Evolutionary conservation across 306 rosid species (phyloP), one percentile per base, ranked within the genome.

Genomic region (Luffa aegyptiaca): DNA sequence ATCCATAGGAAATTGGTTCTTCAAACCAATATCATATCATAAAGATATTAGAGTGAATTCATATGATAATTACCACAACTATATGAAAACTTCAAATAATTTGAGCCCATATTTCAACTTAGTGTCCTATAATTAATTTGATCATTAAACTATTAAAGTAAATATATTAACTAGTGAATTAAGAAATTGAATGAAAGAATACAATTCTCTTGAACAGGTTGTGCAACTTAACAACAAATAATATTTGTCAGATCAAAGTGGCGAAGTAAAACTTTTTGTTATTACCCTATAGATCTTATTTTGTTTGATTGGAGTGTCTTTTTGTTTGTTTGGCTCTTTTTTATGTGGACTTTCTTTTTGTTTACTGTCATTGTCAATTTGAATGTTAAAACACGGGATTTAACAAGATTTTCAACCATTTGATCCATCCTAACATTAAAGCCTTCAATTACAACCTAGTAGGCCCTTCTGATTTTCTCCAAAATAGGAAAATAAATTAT

Each of bases 1-100:
- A 91, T 90, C 87, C 87, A 86, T 90, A 88, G 92, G 91, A 84
- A 86, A 89, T 86, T 78, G 88, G 91, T 89, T 91, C 90, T 84
- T 90, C 91, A 72, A 85, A 86, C 85, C 90, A 88, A 92, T 85
- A 90, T 84, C 83, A 90, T 87, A 90, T 87, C 89, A 89, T 80
- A 89, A 86, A 87, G 90, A 88, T 83, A 84, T 86, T 79, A 46
- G 77, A 72, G 36, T 9, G 39, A 45, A 12, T 18, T 70, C 35
- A 10, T 46, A 3, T 4, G 51, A 72, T 14, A 72, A 13, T 14
- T 71, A 72, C 6, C 52, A 46, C 58, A 12, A 12, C 11, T 6
- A 21, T 39, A 16, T 20, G 55, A 46, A 48, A 70, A 70, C 76
- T 44, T 70, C 7, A 66, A 17, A 39, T 70, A 10, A 65, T 70